These are phyloP conservation scores for Allium fistulosum DNA, from an alignment of 106 monocot species.

Conservation along the genomic window DNA sequence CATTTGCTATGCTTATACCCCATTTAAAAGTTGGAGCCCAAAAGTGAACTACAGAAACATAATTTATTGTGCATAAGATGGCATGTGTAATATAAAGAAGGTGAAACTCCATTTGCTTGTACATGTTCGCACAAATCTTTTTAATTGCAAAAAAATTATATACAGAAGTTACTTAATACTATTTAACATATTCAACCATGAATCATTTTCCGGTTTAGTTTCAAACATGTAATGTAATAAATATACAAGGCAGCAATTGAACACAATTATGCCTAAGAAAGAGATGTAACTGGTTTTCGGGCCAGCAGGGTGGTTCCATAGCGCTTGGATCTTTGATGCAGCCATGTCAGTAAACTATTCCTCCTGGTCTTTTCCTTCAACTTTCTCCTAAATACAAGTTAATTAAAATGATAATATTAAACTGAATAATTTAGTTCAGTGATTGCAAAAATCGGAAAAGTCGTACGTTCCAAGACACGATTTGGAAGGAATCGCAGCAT, in stretches of 20 bases:
- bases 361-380: background rate
- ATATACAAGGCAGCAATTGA: too few species aligned
- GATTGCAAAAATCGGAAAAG: too few species aligned
- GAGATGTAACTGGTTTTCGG: constrained; percentile 35
- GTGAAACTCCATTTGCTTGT: too few species aligned
- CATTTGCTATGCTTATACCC: constrained; percentile 86
- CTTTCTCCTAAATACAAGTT: background rate
- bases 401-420: too few species aligned
- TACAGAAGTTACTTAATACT: constrained; percentile 1
- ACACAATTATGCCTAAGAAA: too few species aligned
- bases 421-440: too few species aligned
- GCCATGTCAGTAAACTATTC: constrained; percentile 25
- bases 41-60: constrained; percentile 55
- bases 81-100: too few species aligned
- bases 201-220: too few species aligned
- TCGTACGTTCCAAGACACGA: too few species aligned
- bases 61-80: background rate
- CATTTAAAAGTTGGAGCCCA: constrained; percentile 97
- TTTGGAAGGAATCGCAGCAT: too few species aligned
- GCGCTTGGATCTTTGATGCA: constrained; percentile 55
- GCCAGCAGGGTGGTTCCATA: constrained; percentile 85
- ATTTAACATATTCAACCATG: background rate
- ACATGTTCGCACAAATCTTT: too few species aligned
- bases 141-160: constrained; percentile 5
- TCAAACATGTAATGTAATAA: too few species aligned